Conservation (phyloP, 2,329 filamentous ascomycete species). For the Ophiocordyceps camponoti-leonardi region DNA sequence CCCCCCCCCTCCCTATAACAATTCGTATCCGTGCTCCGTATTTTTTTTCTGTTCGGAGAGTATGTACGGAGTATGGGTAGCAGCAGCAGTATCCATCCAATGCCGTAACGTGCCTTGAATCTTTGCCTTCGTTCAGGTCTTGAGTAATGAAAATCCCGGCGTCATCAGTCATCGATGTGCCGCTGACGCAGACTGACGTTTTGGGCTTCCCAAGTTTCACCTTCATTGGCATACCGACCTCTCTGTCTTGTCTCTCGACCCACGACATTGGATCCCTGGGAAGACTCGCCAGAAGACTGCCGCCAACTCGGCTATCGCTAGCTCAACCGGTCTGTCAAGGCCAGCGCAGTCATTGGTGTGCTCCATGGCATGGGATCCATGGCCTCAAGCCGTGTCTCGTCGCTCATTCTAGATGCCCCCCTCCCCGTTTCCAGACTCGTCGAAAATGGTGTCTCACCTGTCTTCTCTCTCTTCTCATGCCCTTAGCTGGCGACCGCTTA, state of each 20-base stretch:
- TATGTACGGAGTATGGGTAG: not conserved
- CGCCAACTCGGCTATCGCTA: not conserved
- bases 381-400: not conserved
- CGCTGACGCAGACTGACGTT: not conserved
- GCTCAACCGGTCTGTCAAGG: not conserved
- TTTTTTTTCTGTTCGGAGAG: not conserved
- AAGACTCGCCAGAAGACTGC: not conserved
- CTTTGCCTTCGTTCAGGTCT: not conserved
- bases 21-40: not conserved
- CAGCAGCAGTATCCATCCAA: not conserved
- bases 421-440: not conserved
- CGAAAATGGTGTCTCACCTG: not conserved
- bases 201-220: not conserved
- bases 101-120: not conserved
- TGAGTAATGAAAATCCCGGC: not conserved
- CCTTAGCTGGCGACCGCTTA: not conserved
- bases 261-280: not conserved
- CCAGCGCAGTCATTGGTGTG: not conserved
- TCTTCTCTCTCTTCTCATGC: not conserved
- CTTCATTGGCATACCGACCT: no score
- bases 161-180: not conserved
- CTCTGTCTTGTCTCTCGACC: no score
- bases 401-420: not conserved
- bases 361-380: not conserved
- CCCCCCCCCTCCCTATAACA: not conserved